Base-by-base conservation (phyloP, 768 basidiomycete genomes). In the Boletellus ananiceps region DNA sequence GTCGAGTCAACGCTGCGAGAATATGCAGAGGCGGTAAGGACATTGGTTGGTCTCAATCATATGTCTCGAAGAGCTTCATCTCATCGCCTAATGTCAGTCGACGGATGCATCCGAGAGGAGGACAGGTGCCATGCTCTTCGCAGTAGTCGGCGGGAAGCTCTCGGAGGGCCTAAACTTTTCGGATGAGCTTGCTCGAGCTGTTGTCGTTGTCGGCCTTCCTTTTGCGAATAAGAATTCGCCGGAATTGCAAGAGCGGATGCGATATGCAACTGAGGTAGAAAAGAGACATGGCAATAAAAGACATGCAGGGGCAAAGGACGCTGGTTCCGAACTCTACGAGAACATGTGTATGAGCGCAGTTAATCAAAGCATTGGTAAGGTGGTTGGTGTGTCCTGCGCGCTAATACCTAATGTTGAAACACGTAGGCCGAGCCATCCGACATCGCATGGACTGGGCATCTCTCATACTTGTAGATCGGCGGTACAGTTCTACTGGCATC, bases 141-240 rank as follows among this genome's bases (percentile, higher is more conserved):
- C 96, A 2, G 96, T 98, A 9, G 86, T 98, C 23, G 94, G 94
- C 15, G 95, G 93, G 23, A 98, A 97, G 64, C 78, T 99, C n/a
- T 94, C 92, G 0, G 96, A 99, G 69, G 95, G 94, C 8, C 65
- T 84, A 34, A 84, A 85, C 58, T 86, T 86, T 59, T 77, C 83
- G 16, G 87, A 92, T 63, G 78, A 83, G 41, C 80, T 91, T 14
- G 93, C 93, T 2, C 84, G 93, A 27, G 86, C 83, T 11, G 90
- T 96, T 19, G 73, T 93, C 27, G 79, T 94, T 50, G 76, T 95
- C 40, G 96, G 96, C 3, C 77, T 99, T 4, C 95, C 95, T 0
- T 99, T 93, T 66, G 86, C 95, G 8, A 97, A 95, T 65, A 76
- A 88, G 32, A 83, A 82, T n/a, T 94, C 93, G 0, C 80, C 87